A percentile compares a stretch with the other conserved stretches of the same genome.
phyloP scores from a whole-genome alignment of 2,329 filamentous ascomycete species.

The Fusarium sp. region DNA sequence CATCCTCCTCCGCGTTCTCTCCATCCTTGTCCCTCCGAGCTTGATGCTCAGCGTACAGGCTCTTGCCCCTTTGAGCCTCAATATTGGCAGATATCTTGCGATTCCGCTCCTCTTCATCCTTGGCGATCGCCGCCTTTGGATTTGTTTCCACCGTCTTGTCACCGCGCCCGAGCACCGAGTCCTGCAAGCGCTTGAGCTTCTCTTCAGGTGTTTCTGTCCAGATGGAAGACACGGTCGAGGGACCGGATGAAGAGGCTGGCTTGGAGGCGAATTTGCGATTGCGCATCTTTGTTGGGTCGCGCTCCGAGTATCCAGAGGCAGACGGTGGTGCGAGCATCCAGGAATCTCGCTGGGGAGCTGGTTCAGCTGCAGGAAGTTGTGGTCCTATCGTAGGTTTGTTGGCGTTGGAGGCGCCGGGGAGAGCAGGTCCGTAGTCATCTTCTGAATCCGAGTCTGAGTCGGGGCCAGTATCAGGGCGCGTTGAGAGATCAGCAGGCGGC shows the following conservation, averaged over 20 bases:
- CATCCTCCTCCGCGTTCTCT: constrained; percentile 70
- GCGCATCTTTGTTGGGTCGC: constrained; percentile 84
- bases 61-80: constrained; percentile 65
- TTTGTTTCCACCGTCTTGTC: constrained; percentile 53
- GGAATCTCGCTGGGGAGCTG: constrained; percentile 77
- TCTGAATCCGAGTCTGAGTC: constrained; percentile 58
- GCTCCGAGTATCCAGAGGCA: constrained; percentile 66
- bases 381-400: constrained; percentile 58
- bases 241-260: constrained; percentile 47
- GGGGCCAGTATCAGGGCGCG: constrained; percentile 40
- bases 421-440: constrained; percentile 69
- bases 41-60: constrained; percentile 68
- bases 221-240: constrained; percentile 67
- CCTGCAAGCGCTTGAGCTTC: constrained; percentile 81
- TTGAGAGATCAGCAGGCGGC: constrained; percentile 45
- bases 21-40: constrained; percentile 44
- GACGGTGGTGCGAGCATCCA: constrained; percentile 83
- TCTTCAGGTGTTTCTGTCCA: constrained; percentile 95
- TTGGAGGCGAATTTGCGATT: constrained; percentile 84
- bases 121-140: constrained; percentile 53
- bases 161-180: constrained; percentile 82
- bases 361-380: constrained; percentile 47
- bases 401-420: constrained; percentile 60
- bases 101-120: constrained; percentile 67
- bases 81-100: constrained; percentile 60